Evolutionary conservation across 108 stramenopile species (phyloP), one percentile per base, ranked within the genome.

Genomic region (Cylindrotheca fusiformis): DNA sequence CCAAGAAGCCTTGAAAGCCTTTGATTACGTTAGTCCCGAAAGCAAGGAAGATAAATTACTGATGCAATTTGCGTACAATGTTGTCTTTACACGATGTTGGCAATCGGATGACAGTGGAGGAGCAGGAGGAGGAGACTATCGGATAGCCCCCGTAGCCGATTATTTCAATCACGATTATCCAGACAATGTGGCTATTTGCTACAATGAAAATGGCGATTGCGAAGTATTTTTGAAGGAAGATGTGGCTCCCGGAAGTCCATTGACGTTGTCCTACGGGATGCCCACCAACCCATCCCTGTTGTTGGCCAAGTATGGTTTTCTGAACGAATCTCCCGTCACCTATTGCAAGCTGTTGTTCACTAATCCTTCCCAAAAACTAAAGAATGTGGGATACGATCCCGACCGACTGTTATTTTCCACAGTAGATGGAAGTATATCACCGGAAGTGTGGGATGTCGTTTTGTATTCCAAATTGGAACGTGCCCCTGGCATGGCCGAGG

Each of bases 101-200:
- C 67, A 69, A 56, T 24, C 52, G 18, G 50, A 28, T 0, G 64
- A 65, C 48, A 30, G 31, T 12, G 45, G 30, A 4, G 63, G 59
- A n/a, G 56, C 49, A 22, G 45, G 69, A 33, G 72, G 76, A 33
- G 76, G 76, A 2, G 79, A 75, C 54, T 32, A 64, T 14, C 33
- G 36, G 29, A 69, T 82, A 48, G 71, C 76, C 10, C 81, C 81
- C 0, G 51, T 79, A 48, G 77, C 67, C 1, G 83, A 78, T 66
- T 55, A 65, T 55, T 69, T 85, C 50, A 85, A 85, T 49, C 84
- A 85, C 52, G 79, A 32, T 41, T 53, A 66, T 18, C 65, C 61
- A 25, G 50, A 55, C 19, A 76, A 82, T 26, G 64, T 75, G 18
- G 68, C 53, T 21, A 31, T 70, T 14, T 61, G 53, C 29, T 77